These are phyloP conservation scores for Yamadazyma buinensis DNA, from an alignment of 1,139 yeast genomes.

Conservation along the genomic window DNA sequence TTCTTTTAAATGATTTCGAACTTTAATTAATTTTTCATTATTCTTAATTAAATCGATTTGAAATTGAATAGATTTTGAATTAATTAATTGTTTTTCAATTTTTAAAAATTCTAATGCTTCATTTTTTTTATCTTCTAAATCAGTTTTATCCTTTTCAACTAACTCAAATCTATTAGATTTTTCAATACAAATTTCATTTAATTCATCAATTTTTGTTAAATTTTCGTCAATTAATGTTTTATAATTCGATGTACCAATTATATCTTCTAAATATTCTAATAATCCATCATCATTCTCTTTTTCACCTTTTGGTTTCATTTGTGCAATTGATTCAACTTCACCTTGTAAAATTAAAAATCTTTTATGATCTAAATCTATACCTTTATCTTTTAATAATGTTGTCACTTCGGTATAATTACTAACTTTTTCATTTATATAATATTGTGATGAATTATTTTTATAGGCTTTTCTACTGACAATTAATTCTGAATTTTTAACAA, in stretches of 20 bases:
- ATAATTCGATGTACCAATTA: slow-evolving; percentile 88
- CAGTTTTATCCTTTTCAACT: slow-evolving; percentile 72
- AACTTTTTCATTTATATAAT: slow-evolving; percentile 64
- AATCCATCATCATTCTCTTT: slow-evolving; percentile 90
- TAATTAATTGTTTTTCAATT: slow-evolving; percentile 59
- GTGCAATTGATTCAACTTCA: slow-evolving; percentile 97
- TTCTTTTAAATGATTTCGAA: slow-evolving; percentile 27
- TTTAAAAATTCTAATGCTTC: slow-evolving; percentile 66
- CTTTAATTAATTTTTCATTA: slow-evolving; percentile 36
- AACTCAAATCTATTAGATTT: slow-evolving; percentile 76
- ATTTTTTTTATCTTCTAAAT: slow-evolving; percentile 65
- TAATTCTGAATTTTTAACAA: slow-evolving; percentile 55
- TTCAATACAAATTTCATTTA: slow-evolving; percentile 77
- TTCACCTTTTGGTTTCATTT: slow-evolving; percentile 97
- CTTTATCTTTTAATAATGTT: slow-evolving; percentile 66
- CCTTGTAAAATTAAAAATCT: slow-evolving; percentile 94
- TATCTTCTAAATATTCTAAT: slow-evolving; percentile 90
- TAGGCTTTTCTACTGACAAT: slow-evolving; percentile 78
- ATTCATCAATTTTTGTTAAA: slow-evolving; percentile 53
- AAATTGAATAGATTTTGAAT: slow-evolving; percentile 51
- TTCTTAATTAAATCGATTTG: slow-evolving; percentile 52
- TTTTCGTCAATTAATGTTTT: slow-evolving; percentile 72
- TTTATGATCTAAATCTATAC: slow-evolving; percentile 93
- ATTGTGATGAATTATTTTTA: slow-evolving; percentile 73
- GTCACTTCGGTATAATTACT: slow-evolving; percentile 84